Percentiles rank a stretch among this genome's conserved stretches.
These are phyloP conservation scores for Salvia splendens DNA, from an alignment of 257 asterid species.

Conservation along the genomic window DNA sequence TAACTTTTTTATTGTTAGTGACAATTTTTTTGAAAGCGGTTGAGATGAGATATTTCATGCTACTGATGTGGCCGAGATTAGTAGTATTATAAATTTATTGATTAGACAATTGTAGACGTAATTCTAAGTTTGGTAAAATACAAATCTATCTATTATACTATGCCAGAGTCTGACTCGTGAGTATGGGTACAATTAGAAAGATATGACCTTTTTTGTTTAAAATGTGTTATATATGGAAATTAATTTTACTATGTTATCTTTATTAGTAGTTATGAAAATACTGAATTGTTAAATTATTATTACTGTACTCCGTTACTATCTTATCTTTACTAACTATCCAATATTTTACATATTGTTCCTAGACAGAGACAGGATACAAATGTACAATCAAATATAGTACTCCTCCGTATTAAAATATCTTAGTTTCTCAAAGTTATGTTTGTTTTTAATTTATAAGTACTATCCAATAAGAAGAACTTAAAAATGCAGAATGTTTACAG, in stretches of 20 bases:
- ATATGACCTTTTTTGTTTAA: background rate
- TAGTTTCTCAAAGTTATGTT: too few species aligned
- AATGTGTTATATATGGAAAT: background rate
- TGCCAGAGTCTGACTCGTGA: background rate
- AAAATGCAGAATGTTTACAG: too few species aligned
- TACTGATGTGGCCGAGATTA: background rate
- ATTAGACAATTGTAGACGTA: background rate
- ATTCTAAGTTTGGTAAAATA: background rate
- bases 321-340: background rate
- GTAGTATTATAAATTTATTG: background rate
- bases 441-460: too few species aligned
- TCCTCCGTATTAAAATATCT: too few species aligned
- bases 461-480: too few species aligned
- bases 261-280: background rate
- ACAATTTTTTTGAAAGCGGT: background rate
- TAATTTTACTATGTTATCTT: background rate
- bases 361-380: too few species aligned
- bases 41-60: slow-evolving; percentile 1
- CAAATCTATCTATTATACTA: background rate
- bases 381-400: too few species aligned
- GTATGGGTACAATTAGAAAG: background rate
- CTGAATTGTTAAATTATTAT: background rate
- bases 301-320: background rate
- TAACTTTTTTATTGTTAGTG: background rate
- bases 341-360: too few species aligned